Evolutionary conservation across 129 eudicot genomes (phyloP).

Genomic region (Chrysanthemum makinoi): DNA sequence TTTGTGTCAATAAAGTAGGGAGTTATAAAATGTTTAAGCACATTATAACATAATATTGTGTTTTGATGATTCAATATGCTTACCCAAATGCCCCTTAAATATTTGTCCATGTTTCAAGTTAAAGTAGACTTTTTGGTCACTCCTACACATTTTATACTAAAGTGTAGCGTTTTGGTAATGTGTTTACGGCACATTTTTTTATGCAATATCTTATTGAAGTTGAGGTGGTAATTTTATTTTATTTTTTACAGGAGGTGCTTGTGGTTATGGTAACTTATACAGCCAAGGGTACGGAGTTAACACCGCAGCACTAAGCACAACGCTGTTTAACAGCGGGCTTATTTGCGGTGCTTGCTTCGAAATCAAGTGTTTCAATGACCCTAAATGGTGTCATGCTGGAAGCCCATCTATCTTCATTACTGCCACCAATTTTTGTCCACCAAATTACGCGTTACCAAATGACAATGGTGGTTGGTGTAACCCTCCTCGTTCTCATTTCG

Average conservation of each 20-base stretch:
- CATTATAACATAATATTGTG: too few relatives aligned
- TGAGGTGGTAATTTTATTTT: not conserved
- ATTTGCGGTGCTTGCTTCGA: slow-evolving; percentile 92
- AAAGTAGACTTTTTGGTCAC: too few relatives aligned
- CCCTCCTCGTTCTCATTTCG: slow-evolving; percentile 87
- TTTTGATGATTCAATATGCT: too few relatives aligned
- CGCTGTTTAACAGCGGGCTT: slow-evolving; percentile 68
- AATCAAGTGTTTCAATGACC: slow-evolving; percentile 58
- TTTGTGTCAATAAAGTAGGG: too few relatives aligned
- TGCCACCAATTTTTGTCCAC: slow-evolving; percentile 90
- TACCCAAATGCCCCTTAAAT: too few relatives aligned
- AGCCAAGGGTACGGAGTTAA: slow-evolving; percentile 92
- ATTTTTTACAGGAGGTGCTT: slow-evolving; percentile 66
- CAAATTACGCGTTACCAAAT: slow-evolving; percentile 62
- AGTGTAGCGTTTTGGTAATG: too few relatives aligned
- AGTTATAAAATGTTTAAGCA: too few relatives aligned
- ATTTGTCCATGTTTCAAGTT: too few relatives aligned
- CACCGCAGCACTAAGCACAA: slow-evolving; percentile 88
- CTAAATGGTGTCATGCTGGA: slow-evolving; percentile 79
- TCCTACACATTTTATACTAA: too few relatives aligned
- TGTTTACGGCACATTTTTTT: too few relatives aligned
- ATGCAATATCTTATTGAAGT: too few relatives aligned
- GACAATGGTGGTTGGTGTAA: slow-evolving; percentile 96
- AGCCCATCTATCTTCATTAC: slow-evolving; percentile 85
- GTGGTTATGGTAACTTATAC: slow-evolving; percentile 87